Base-by-base conservation (phyloP, 148 eudicot species). In the Amaranthus hypochondriacus region DNA sequence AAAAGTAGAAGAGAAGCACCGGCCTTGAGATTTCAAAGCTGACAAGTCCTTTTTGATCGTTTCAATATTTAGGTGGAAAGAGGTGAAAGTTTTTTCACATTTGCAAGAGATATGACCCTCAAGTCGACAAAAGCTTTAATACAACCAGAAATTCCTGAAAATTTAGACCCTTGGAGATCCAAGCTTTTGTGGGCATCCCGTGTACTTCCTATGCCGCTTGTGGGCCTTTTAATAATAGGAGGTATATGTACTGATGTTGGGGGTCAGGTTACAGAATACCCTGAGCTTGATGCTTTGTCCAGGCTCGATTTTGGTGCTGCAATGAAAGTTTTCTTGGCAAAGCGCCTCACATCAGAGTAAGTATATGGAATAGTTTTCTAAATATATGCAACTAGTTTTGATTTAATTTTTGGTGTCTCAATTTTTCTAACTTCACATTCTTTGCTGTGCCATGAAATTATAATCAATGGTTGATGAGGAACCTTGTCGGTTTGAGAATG, bases 131-230 rank as follows among this genome's bases (percentile, higher is more conserved):
- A 95, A 78, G 97, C 92, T 70, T 77, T 90, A 76, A 83, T 90
- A 76, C 88, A 92, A 79, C 80, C 87, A 50, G 57, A 84, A 66
- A 75, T 81, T 70, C 86, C 92, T 51, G 93, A 89, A 81, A 87
- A 89, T 68, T 87, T 87, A 66, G 94, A 86, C 77, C 96, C 96
- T 74, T 95, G 89, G 99, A 89, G 87, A 82, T 90, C 99, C 71
- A 95, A 95, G 81, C 97, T 95, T 76, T 73, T 90, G 47, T 85
- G 96, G 96, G 99, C 94, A 56, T 92, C 99, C 56, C 96, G 99
- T 63, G 89, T 85, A 66, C 79, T 95, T 49, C 99, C 99, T 54
- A 95, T 95, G 97, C 99, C 99, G 66, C 97, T 92, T 79, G 87
- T 95, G 78, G 97, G 99, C 58, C 90, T 95, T 75, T 73, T 95